Evolutionary conservation across 768 basidiomycete species (phyloP), one percentile per base, ranked within the genome.

Genomic region (Pleurotus citrinopileatus): DNA sequence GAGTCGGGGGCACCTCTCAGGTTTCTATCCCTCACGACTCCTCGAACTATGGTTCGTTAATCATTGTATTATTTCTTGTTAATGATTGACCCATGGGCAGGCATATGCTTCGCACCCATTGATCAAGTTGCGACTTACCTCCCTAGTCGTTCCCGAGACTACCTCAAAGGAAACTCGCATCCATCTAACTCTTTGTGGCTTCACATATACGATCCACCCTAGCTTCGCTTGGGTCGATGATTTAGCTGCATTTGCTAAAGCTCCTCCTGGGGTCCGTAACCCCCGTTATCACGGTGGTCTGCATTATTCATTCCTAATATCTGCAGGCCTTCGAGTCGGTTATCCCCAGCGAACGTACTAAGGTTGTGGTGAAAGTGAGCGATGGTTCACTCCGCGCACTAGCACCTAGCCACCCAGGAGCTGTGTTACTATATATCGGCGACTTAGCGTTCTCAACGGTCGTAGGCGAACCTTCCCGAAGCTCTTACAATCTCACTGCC

Each of bases 241-340:
- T 57, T 59, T 98, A 2, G 68, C 65, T 2, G 47, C 55, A 1
- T 95, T 94, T 62, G 71, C 74, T 15, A 92, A 91, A 66, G 83
- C 93, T 23, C 97, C 97, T 3, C 89, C 91, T 42, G 94, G 91
- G 19, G 96, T 94, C 68, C 57, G 89, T 77, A n/a, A n/a, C n/a
- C n/a, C n/a, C n/a, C n/a, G n/a, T n/a, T n/a, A n/a, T n/a, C n/a
- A n/a, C n/a, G n/a, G n/a, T n/a, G n/a, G n/a, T n/a, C n/a, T n/a
- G n/a, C n/a, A n/a, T n/a, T n/a, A n/a, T n/a, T n/a, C n/a, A n/a
- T n/a, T n/a, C n/a, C n/a, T n/a, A n/a, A n/a, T n/a, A n/a, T n/a
- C n/a, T n/a, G n/a, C n/a, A 76, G 94, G 88, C 90, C 0, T 99
- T 99, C 63, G 95, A 95, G 67, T 80, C 92, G 20, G 94, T 97